Conservation (phyloP, 352 stramenopile genomes). For the Peronospora belbahrii region DNA sequence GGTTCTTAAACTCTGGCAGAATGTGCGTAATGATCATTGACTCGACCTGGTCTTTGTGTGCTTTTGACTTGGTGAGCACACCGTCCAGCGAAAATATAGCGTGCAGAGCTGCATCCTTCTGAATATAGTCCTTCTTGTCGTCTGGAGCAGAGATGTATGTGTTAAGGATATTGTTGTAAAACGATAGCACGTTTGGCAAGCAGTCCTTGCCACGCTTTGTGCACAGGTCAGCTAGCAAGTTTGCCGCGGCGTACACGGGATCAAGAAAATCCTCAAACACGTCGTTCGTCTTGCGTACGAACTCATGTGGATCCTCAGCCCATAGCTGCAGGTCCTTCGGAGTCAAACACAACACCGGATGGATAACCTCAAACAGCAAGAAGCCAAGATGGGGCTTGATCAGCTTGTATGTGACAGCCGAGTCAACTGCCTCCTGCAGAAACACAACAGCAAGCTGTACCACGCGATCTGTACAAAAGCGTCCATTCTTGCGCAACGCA, state of each 20-base stretch:
- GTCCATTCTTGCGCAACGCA: slow-evolving; percentile 87
- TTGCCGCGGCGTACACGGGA: slow-evolving; percentile 90
- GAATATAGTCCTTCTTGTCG: slow-evolving; percentile 88
- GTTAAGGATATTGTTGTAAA: slow-evolving; percentile 90
- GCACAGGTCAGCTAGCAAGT: slow-evolving; percentile 91
- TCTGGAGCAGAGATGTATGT: slow-evolving; percentile 74
- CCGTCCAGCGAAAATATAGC: slow-evolving; percentile 90
- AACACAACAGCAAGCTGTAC: slow-evolving; percentile 92
- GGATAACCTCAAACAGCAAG: slow-evolving; percentile 95
- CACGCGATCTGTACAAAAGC: slow-evolving; percentile 95
- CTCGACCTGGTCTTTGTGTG: slow-evolving; percentile 90
- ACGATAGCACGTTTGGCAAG: slow-evolving; percentile 86
- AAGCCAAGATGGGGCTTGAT: slow-evolving; percentile 97
- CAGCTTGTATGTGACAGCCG: slow-evolving; percentile 94
- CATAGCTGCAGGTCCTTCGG: slow-evolving; percentile 92
- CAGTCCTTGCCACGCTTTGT: slow-evolving; percentile 94
- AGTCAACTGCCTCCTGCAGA: slow-evolving; percentile 90
- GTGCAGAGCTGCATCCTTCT: slow-evolving; percentile 94
- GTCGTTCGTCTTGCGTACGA: slow-evolving; percentile 95
- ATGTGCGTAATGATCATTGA: slow-evolving; percentile 92
- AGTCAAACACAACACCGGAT: slow-evolving; percentile 92
- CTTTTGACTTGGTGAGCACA: slow-evolving; percentile 90
- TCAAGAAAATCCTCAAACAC: slow-evolving; percentile 96
- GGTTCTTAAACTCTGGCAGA: slow-evolving; percentile 93
- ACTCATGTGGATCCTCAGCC: slow-evolving; percentile 95